Conservation (phyloP, 495 filamentous ascomycete species). For the Annulohypoxylon bovei region DNA sequence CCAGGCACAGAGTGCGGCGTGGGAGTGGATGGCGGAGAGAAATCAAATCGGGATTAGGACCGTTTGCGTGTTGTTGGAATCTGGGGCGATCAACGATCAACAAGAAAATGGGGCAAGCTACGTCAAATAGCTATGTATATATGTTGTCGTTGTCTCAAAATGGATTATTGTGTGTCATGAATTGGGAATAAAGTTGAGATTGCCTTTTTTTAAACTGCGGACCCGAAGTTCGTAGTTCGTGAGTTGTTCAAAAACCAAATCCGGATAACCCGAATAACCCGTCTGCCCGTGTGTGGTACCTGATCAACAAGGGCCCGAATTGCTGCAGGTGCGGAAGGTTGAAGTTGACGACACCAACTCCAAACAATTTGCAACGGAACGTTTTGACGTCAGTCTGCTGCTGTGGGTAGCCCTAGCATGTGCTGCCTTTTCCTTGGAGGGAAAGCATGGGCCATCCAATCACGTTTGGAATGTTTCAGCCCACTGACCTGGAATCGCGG, state of each 20-base stretch:
- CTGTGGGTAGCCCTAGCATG: constrained; percentile 13
- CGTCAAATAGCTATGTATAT: constrained; percentile 5
- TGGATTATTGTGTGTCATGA: constrained; percentile 9
- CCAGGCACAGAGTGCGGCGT: constrained; percentile 29
- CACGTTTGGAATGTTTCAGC: constrained; percentile 17
- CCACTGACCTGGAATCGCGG: neutral
- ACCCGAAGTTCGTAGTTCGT: neutral
- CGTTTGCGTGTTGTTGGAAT: constrained; percentile 12
- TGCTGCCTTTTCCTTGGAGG: constrained; percentile 10
- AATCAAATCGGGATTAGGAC: constrained; percentile 18
- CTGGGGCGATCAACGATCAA: constrained; percentile 2
- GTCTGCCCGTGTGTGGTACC: constrained; percentile 20
- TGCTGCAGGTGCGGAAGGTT: constrained; percentile 9
- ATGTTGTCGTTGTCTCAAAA: neutral
- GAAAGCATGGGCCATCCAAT: constrained; percentile 4
- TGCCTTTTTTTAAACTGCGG: neutral
- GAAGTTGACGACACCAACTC: constrained; percentile 2
- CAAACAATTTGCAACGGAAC: constrained; percentile 31
- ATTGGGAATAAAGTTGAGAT: neutral
- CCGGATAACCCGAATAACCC: too few species aligned
- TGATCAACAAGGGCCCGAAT: constrained; percentile 22
- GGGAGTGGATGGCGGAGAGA: constrained; percentile 10
- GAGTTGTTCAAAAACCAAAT: constrained; percentile 2
- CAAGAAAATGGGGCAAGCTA: constrained; percentile 25
- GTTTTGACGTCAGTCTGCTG: constrained; percentile 37